These are phyloP conservation scores for Bipolaris sorokiniana DNA, from an alignment of 2,329 filamentous ascomycete species.

Conservation along the genomic window DNA sequence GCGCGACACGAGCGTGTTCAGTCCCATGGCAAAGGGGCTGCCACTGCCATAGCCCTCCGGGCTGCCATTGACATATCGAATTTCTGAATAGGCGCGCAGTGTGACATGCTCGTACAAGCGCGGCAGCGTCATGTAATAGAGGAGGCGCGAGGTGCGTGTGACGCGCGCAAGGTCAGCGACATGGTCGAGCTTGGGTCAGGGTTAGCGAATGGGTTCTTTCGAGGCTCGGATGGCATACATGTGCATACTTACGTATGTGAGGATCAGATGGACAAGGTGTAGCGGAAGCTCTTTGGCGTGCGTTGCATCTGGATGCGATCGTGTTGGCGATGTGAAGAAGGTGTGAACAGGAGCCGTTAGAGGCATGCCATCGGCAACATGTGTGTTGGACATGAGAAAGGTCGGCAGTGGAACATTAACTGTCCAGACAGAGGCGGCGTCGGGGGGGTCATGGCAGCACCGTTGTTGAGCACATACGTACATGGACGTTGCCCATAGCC, in stretches of 20 bases:
- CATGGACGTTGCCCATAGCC: no score
- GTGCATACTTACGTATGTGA: constrained; percentile 62
- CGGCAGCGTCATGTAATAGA: constrained; percentile 69
- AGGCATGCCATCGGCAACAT: constrained; percentile 14
- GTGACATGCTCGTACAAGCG: constrained; percentile 64
- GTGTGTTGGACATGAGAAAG: constrained; percentile 29
- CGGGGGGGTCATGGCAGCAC: constrained; percentile 7
- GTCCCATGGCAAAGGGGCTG: constrained; percentile 67
- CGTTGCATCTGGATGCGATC: constrained; percentile 34
- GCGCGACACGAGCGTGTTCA: constrained; percentile 66
- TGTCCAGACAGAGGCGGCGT: neutral
- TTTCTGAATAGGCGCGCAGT: constrained; percentile 63
- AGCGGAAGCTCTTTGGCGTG: constrained; percentile 57
- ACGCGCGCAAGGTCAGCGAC: constrained; percentile 64
- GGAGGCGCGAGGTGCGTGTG: constrained; percentile 65
- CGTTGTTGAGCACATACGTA: no score
- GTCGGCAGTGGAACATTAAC: constrained; percentile 5
- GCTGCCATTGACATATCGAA: constrained; percentile 63
- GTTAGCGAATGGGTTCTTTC: constrained; percentile 11
- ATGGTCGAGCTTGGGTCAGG: constrained; percentile 59
- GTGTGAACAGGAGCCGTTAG: constrained; percentile 40
- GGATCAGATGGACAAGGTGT: constrained; percentile 64
- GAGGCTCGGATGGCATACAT: constrained; percentile 30
- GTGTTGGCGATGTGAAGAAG: constrained; percentile 44
- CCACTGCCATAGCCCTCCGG: constrained; percentile 68